phyloP scores from a whole-genome alignment of 495 filamentous ascomycete species.

The Aspergillus baeticus region DNA sequence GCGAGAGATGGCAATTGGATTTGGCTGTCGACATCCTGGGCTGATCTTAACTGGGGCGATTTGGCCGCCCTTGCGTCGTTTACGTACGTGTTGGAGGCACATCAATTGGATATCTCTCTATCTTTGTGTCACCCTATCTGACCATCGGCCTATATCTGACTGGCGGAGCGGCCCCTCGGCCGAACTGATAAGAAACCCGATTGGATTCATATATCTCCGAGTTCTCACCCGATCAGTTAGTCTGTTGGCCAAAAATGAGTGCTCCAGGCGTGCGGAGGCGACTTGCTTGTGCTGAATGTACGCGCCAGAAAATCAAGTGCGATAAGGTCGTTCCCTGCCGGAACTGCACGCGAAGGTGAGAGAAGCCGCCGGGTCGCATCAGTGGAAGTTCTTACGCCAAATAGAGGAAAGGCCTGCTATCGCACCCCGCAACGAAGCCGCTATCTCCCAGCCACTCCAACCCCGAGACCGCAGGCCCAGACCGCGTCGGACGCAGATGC shows the following conservation, averaged over 20 bases:
- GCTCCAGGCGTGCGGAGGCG: not conserved
- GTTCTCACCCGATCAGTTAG: not conserved
- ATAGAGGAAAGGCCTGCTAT: slow-evolving; percentile 3
- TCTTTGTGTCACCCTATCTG: not conserved
- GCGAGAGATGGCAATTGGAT: no score
- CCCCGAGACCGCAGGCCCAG: not conserved
- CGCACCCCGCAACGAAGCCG: not conserved
- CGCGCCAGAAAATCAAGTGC: slow-evolving; percentile 6
- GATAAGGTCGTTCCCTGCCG: slow-evolving; percentile 10
- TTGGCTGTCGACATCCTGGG: no score
- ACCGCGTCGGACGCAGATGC: not conserved
- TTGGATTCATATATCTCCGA: not conserved
- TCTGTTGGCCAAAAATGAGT: not conserved
- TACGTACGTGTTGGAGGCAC: no score
- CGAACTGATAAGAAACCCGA: not conserved
- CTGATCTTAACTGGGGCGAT: no score
- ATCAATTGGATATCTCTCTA: not conserved
- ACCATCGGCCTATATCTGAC: no score
- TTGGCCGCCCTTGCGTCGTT: no score
- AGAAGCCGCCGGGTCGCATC: not conserved
- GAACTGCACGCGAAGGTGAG: slow-evolving; percentile 8
- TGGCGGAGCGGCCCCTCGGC: not conserved
- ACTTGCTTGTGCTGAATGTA: slow-evolving; percentile 9
- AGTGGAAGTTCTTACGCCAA: not conserved
- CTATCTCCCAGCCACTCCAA: not conserved